A percentile compares a stretch with the other conserved stretches of the same genome.
Conservation (phyloP, 164 flowering plant species). For the Chloranthus sessilifolius region DNA sequence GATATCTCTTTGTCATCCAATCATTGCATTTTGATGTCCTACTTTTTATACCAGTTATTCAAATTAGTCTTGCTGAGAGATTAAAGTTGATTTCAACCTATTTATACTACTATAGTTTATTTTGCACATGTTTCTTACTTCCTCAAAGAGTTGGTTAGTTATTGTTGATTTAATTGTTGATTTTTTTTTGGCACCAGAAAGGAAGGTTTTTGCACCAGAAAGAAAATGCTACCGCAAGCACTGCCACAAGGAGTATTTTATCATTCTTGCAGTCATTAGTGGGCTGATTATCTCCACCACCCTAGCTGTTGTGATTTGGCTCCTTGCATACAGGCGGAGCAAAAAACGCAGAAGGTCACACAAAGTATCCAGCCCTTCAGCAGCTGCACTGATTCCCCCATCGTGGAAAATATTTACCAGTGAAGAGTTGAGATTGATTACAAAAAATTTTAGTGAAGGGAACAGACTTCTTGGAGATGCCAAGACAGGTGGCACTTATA, state of each 20-base stretch:
- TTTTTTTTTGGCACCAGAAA: too few relatives aligned
- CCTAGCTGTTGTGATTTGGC: constrained; percentile 71
- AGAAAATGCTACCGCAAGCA: constrained; percentile 52
- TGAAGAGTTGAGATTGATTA: constrained; percentile 76
- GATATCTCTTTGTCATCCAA: too few relatives aligned
- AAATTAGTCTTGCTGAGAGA: too few relatives aligned
- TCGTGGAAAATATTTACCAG: constrained; percentile 75
- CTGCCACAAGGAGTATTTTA: constrained; percentile 78
- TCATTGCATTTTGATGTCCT: too few relatives aligned
- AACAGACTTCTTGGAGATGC: constrained; percentile 89
- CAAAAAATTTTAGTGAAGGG: constrained; percentile 95
- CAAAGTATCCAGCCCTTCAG: constrained; percentile 54
- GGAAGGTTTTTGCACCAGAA: constrained; percentile 36
- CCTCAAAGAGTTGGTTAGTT: too few relatives aligned
- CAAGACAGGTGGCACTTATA: constrained; percentile 88
- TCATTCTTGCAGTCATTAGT: constrained; percentile 78
- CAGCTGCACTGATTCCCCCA: constrained; percentile 72
- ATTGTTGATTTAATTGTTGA: not conserved
- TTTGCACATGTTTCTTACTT: too few relatives aligned
- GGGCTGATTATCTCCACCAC: constrained; percentile 74
- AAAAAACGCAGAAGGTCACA: constrained; percentile 66
- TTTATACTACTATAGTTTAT: too few relatives aligned
- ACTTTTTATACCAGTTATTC: too few relatives aligned
- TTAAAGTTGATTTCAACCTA: too few relatives aligned
- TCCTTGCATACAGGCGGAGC: constrained; percentile 63